Evolutionary conservation across 257 asterid species (phyloP).

Genomic region (Agastache rugosa): DNA sequence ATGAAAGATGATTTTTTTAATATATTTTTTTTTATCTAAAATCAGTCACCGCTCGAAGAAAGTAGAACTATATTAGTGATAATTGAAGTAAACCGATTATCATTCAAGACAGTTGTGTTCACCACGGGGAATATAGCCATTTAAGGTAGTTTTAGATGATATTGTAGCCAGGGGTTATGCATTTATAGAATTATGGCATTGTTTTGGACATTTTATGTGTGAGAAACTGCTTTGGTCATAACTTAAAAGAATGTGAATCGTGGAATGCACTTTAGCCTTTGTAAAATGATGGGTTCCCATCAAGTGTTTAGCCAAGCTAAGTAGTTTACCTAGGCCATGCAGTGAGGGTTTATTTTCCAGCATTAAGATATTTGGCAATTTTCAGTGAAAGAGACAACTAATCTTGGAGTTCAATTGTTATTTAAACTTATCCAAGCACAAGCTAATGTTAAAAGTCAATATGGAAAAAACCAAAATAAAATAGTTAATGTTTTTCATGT

Average conservation of each 20-base stretch:
- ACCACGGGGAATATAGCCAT: not conserved
- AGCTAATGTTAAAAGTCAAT: constrained; percentile 14
- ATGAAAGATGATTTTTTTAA: not conserved
- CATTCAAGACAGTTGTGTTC: constrained; percentile 1
- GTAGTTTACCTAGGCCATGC: constrained; percentile 4
- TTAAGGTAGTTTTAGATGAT: constrained; percentile 3
- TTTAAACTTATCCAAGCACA: not conserved
- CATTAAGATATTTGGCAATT: not conserved
- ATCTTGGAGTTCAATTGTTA: constrained; percentile 13
- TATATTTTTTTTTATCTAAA: not conserved
- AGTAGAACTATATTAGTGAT: not conserved
- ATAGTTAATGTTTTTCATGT: constrained; percentile 15
- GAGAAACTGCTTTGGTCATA: not conserved
- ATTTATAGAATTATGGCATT: not conserved
- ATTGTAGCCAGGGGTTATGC: not conserved
- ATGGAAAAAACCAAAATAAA: not conserved
- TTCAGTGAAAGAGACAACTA: not conserved
- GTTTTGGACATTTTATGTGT: constrained; percentile 3
- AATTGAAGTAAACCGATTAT: not conserved
- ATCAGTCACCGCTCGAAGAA: not conserved
- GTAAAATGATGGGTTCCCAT: not conserved
- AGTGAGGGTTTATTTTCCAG: not conserved
- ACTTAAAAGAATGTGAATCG: not conserved
- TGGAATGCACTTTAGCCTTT: not conserved
- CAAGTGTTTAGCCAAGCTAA: not conserved